phyloP scores from a whole-genome alignment of 1,139 yeast species.

The Saccharomycopsis hybrid region DNA sequence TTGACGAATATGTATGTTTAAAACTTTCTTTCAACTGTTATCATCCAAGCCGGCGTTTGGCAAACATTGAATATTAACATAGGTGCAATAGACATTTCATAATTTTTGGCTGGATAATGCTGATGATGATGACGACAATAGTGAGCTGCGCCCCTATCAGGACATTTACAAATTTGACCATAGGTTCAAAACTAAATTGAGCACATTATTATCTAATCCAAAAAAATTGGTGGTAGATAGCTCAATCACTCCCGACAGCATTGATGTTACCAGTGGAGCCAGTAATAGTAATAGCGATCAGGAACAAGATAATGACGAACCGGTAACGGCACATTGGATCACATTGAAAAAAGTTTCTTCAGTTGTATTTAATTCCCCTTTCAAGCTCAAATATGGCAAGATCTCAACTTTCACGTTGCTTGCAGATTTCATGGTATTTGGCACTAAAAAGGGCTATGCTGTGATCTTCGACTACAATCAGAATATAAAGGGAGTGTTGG shows the following conservation, averaged over 20 bases:
- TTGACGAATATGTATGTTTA: too few species aligned
- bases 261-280: too few species aligned
- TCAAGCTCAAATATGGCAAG: constrained; percentile 39
- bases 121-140: too few species aligned
- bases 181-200: constrained; percentile 27
- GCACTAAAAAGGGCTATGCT: constrained; percentile 54
- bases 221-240: neutral
- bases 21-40: too few species aligned
- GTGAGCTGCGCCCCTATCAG: too few species aligned
- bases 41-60: too few species aligned
- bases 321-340: constrained; percentile 34
- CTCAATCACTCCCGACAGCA: neutral
- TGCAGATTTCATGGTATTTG: constrained; percentile 50
- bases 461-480: constrained; percentile 64
- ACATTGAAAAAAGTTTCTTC: constrained; percentile 37
- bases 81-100: too few species aligned
- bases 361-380: constrained; percentile 33
- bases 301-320: neutral
- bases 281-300: neutral
- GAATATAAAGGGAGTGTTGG: constrained; percentile 37
- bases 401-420: constrained; percentile 41
- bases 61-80: too few species aligned
- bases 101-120: too few species aligned
- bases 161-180: constrained; percentile 25
- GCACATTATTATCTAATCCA: constrained; percentile 20